Evolutionary conservation across 208 protist species (phyloP), one percentile per base, ranked within the genome.

Genomic region (Wallacemonas collosoma): DNA sequence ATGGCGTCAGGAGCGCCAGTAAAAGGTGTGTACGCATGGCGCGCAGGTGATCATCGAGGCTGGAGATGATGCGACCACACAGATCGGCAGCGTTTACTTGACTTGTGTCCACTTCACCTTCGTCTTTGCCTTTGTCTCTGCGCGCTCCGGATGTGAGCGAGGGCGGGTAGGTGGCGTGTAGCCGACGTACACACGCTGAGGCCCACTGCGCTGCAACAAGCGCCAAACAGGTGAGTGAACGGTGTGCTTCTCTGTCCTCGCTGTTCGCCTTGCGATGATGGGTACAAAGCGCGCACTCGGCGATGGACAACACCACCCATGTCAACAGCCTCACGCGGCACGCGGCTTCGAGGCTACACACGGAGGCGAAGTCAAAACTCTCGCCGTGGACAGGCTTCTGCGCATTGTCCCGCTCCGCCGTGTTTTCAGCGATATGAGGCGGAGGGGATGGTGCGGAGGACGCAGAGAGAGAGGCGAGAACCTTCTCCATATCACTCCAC

Each of bases 291-390:
- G 48, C 35, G 50, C 76, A 54, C 65, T 83, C 73, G 17, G 70
- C 73, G 5, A 76, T 17, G 17, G 78, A 83, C 36, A 74, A 65
- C 48, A 83, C 35, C 54, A 73, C 40, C 78, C 78, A 83, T 12
- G 65, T 61, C 62, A 83, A 55, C 17, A 83, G 17, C 45, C 77
- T 56, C 47, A 83, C 72, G 15, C 78, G 68, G 14, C 71, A 43
- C 8, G 44, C 41, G 12, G 48, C 61, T 38, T 73, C 72, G 45
- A 50, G 45, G 8, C 12, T 15, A 71, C 47, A 54, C 55, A 75
- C 3, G 14, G 62, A 50, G 48, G 26, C 36, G 56, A 38, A 15
- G 53, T n/a, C 45, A 14, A 6, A 50, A 12, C 8, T 6, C 8
- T 50, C 8, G 45, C 45, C 45, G 45, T 50, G 45, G 26, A 26